Percentiles rank a stretch among this genome's conserved stretches.
phyloP scores from a whole-genome alignment of 176 grass and related monocot species.

The Ensete ventricosum region DNA sequence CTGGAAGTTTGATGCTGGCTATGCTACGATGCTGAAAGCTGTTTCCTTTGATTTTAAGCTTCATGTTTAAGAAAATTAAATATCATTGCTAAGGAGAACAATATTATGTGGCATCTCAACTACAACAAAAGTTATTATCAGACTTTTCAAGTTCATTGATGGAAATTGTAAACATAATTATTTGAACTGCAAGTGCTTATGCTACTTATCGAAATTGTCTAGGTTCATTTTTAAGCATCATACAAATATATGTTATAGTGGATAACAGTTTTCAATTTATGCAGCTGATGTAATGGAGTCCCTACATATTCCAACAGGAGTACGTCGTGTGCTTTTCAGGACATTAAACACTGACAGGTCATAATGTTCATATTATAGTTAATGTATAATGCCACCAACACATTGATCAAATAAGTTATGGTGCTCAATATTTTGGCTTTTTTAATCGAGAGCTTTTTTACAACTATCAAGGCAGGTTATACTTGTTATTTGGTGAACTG shows the following conservation, averaged over 20 bases:
- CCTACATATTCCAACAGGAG: conserved; percentile 58
- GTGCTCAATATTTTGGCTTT: too few species aligned
- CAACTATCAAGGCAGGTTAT: background rate
- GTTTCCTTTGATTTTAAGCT: background rate
- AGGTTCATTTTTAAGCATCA: background rate
- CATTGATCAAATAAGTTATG: background rate
- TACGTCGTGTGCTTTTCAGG: conserved; percentile 70
- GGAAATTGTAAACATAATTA: background rate
- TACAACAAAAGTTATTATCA: background rate
- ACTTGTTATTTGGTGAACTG: background rate
- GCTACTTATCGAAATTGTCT: background rate
- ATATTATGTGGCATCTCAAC: background rate
- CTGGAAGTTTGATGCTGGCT: background rate
- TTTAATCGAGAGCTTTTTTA: background rate
- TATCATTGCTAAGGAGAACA: background rate
- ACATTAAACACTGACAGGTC: conserved; percentile 82
- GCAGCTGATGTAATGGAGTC: conserved; percentile 72
- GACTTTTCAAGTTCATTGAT: background rate
- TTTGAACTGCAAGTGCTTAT: background rate
- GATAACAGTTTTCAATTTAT: background rate
- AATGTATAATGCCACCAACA: background rate
- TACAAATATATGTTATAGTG: background rate
- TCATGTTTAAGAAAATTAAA: background rate
- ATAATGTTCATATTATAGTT: background rate
- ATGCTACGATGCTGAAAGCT: background rate